phyloP scores from a whole-genome alignment of 495 filamentous ascomycete species.

The Podospora australis region DNA sequence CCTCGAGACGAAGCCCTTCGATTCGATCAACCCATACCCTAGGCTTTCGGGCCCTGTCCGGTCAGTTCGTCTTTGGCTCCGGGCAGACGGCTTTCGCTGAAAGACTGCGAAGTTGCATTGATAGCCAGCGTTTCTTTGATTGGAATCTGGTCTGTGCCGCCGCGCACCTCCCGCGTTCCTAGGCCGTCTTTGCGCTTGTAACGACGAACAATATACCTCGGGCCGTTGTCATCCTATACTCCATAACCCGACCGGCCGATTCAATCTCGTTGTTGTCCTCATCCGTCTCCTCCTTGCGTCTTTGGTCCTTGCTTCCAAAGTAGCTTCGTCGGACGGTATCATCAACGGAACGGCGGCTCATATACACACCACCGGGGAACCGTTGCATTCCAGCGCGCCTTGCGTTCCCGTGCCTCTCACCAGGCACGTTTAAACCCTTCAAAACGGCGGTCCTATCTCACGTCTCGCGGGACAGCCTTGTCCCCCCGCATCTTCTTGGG shows the following conservation, averaged over 20 bases:
- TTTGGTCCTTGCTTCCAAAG: too few relatives aligned
- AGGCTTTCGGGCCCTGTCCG: neutral
- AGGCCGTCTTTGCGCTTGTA: neutral
- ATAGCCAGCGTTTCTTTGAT: slow-evolving; percentile 23
- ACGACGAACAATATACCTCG: too few relatives aligned
- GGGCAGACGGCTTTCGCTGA: neutral
- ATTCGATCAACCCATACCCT: neutral
- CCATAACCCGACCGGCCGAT: too few relatives aligned
- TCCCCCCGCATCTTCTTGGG: slow-evolving; percentile 72
- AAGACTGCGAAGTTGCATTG: slow-evolving; percentile 17
- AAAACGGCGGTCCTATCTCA: slow-evolving; percentile 67
- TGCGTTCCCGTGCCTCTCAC: slow-evolving; percentile 39
- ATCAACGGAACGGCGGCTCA: too few relatives aligned
- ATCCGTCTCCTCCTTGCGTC: too few relatives aligned
- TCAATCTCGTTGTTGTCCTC: too few relatives aligned
- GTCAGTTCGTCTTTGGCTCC: slow-evolving; percentile 14
- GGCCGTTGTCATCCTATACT: too few relatives aligned
- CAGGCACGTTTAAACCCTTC: slow-evolving; percentile 52
- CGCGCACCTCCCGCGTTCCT: slow-evolving; percentile 1
- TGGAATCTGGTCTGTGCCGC: slow-evolving; percentile 12
- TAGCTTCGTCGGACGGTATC: too few relatives aligned
- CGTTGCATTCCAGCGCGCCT: slow-evolving; percentile 20
- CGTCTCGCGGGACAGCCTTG: slow-evolving; percentile 63
- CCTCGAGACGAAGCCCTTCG: neutral
- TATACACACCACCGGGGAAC: neutral